Evolutionary conservation across 176 grass and related monocot genomes (phyloP), one percentile per base, ranked within the genome.

Genomic region (Metroxylon sagu): DNA sequence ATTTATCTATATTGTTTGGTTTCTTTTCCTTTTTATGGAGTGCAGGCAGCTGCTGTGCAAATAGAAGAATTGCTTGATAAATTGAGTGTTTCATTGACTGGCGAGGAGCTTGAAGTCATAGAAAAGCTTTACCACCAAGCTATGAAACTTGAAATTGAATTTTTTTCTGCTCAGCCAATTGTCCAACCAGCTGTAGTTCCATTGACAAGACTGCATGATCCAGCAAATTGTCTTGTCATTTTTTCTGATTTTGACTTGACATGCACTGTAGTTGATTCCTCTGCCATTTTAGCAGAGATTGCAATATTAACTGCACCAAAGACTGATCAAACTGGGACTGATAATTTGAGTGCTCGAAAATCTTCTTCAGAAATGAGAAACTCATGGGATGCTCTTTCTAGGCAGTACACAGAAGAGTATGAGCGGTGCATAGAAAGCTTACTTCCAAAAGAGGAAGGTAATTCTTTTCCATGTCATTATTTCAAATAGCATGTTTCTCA

Each of bases 241-340:
- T 92, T 92, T 62, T 97, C 84, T 54, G 93, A 97, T 82, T 97
- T 97, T 88, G 93, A 97, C 72, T 84, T 92, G 79, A 97, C 93
- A 28, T 97, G 93, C 66, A 97, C 81, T 66, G 71, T 85, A 70
- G 73, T 91, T 67, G 84, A 97, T 77, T 97, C 93, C 1, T 97
- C 93, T 29, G 93, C 87, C 39, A 80, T 90, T 80, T 70, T 97
- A 67, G 87, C 87, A 39, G 93, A 97, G 55, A 88, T 97, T 48
- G 84, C 87, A 64, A 88, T 97, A 53, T 85, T 88, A 70, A 85
- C 75, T 57, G 61, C 68, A 75, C 79, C 84, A 80, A 88, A 88
- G 58, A 63, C 68, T 77, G 85, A 76, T 82, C 84, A 77, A 58
- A 61, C 59, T 76, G 80, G 76, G 29, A 29, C 62, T 69, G 80